Conservation (phyloP, 2,329 filamentous ascomycete species). For the Delphinella strobiligena region DNA sequence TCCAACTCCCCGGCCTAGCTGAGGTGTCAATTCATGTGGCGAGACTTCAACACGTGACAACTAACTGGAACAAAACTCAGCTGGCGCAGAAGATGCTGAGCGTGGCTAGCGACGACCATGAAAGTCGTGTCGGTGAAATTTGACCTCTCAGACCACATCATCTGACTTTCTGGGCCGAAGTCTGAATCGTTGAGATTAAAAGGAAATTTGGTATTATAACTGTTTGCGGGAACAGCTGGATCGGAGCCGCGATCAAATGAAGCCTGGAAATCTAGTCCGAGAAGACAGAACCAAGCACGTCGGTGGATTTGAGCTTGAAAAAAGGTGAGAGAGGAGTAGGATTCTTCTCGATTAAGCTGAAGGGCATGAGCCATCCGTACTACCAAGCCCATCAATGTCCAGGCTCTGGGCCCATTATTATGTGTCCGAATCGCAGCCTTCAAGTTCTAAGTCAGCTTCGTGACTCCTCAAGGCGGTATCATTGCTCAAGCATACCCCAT, state of each 20-base stretch:
- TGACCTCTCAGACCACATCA: neutral
- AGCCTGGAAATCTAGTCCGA: constrained; percentile 5
- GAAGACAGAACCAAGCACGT: constrained; percentile 1
- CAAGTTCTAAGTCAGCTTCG: neutral
- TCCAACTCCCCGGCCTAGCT: constrained; percentile 2
- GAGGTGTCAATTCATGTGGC: neutral
- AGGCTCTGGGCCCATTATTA: constrained; percentile 5
- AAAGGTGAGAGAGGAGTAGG: neutral
- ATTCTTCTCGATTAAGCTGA: constrained; percentile 5
- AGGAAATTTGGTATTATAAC: constrained; percentile 3
- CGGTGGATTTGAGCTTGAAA: constrained; percentile 3
- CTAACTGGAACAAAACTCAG: constrained; percentile 1
- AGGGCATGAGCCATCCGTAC: constrained; percentile 3
- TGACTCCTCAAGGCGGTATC: neutral
- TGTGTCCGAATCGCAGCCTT: constrained; percentile 5
- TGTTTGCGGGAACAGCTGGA: neutral
- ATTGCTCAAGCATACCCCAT: constrained; percentile 1
- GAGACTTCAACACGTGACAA: neutral
- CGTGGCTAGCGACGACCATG: constrained; percentile 1
- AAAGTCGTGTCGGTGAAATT: neutral
- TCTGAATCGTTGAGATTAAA: neutral
- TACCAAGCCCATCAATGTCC: constrained; percentile 2
- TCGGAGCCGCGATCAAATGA: constrained; percentile 6
- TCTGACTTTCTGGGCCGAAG: neutral
- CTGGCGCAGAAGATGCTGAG: neutral